Evolutionary conservation across 2,329 filamentous ascomycete genomes (phyloP).

Genomic region (Huntiella bhutanensis): DNA sequence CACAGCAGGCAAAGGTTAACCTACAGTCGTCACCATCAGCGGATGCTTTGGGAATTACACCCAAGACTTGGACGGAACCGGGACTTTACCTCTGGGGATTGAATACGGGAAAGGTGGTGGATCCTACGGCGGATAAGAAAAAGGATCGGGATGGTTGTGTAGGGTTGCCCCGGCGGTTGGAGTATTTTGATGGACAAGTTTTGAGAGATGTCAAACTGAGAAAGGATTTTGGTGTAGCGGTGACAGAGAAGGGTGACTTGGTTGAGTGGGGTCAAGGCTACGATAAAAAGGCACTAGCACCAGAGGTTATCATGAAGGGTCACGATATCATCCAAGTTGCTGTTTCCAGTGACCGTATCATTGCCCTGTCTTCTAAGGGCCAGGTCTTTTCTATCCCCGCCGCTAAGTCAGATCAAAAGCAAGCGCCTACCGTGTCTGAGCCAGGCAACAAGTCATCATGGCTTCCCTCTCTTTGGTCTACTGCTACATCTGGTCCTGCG

Average conservation of each 20-base stretch:
- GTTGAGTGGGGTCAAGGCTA: conserved; percentile 81
- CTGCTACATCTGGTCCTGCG: conserved; percentile 29
- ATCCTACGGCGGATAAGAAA: conserved; percentile 44
- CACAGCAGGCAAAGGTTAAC: conserved; percentile 44
- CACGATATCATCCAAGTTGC: conserved; percentile 62
- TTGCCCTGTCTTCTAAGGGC: conserved; percentile 58
- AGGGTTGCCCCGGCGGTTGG: conserved; percentile 61
- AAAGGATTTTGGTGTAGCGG: conserved; percentile 62
- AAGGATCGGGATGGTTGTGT: conserved; percentile 44
- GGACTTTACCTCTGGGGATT: conserved; percentile 91
- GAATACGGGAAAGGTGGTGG: conserved; percentile 68
- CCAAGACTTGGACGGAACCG: conserved; percentile 56
- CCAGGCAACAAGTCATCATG: conserved; percentile 29
- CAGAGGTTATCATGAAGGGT: conserved; percentile 54
- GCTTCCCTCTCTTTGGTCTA: conserved; percentile 49
- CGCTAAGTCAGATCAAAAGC: conserved; percentile 49
- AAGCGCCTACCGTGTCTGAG: conserved; percentile 21
- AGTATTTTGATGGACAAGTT: conserved; percentile 68
- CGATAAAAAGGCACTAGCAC: conserved; percentile 41
- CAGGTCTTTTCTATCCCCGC: conserved; percentile 71
- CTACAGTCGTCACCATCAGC: conserved; percentile 48
- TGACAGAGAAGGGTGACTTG: conserved; percentile 72
- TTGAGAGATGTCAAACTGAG: conserved; percentile 78
- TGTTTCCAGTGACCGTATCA: conserved; percentile 64
- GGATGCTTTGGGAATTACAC: conserved; percentile 1